Base-by-base conservation (phyloP, 2,329 filamentous ascomycete genomes). In the Grosmannia clavigera region DNA sequence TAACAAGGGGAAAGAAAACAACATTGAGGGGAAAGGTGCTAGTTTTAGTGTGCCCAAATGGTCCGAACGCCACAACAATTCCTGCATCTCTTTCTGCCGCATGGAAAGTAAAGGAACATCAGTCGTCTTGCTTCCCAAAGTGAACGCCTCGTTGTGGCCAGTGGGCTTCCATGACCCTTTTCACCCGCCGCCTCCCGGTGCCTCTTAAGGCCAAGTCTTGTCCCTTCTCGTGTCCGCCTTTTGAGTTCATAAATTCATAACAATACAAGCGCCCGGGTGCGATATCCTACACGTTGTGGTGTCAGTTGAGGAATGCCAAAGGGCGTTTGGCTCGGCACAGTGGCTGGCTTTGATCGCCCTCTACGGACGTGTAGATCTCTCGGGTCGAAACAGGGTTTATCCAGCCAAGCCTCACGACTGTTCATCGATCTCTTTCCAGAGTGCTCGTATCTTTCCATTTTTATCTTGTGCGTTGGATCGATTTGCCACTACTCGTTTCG, bases 391-490 rank as follows among this genome's bases (percentile, higher is more conserved):
- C 12, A 12, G n/a, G 27, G 27, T 29, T 16, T 2, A 22, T 31
- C 19, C n/a, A n/a, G 16, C 2, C 27, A 19, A 29, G 25, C 16
- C 27, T 61, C 22, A 66, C 31, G 81, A 85, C 68, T 88, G 86
- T 68, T 81, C 81, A 70, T 90, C 86, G 69, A 90, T 86, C 63
- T 92, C 88, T 57, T 82, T 82, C 89, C 87, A 97, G 66, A 82
- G 82, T 70, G 84, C 81, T 76, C 90, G 83, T 66, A 96, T 84
- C 70, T 84, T 81, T 65, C 86, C 81, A 70, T 87, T 79, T 78
- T 92, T 86, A 72, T 81, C 74, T 73, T 82, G 81, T 64, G 90
- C 80, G 65, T 78, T 71, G 70, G 88, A 81, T 67, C 89, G 83
- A 71, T 99, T 97, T 67, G 78, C 76, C 65, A 82, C 83, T 58